A percentile compares a stretch with the other conserved stretches of the same genome.
These are phyloP conservation scores for Sporothrix protearum DNA, from an alignment of 2,329 filamentous ascomycete genomes.

Conservation along the genomic window DNA sequence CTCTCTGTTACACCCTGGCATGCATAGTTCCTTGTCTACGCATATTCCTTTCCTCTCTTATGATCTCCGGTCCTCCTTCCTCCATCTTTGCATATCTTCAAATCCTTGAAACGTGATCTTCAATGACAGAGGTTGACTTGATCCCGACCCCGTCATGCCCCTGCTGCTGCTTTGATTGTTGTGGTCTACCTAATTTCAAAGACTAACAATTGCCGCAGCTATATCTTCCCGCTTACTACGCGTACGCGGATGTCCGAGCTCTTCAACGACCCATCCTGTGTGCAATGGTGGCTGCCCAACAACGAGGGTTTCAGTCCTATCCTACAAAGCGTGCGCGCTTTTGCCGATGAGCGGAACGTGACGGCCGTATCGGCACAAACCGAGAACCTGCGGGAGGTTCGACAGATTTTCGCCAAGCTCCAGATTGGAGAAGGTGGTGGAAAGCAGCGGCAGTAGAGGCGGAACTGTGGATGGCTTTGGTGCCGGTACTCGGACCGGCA, in stretches of 20 bases:
- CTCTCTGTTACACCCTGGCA: not conserved
- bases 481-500: not conserved
- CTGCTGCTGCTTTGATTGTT: not conserved
- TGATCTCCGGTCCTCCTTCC: not conserved
- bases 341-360: constrained; percentile 72
- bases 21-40: not conserved
- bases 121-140: not conserved
- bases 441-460: not conserved
- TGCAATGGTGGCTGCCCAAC: constrained; percentile 86
- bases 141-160: not conserved
- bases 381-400: constrained; percentile 70
- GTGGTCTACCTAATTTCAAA: constrained; percentile 4
- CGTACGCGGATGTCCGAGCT: constrained; percentile 71
- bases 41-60: not conserved
- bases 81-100: not conserved
- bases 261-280: constrained; percentile 68
- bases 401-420: constrained; percentile 65
- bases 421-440: constrained; percentile 40
- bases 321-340: constrained; percentile 71
- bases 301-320: constrained; percentile 71
- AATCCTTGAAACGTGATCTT: not conserved
- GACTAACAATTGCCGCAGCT: constrained; percentile 52
- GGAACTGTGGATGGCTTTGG: constrained; percentile 12
- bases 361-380: constrained; percentile 54
- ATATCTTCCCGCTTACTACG: constrained; percentile 73